Conservation (phyloP, 2,329 filamentous ascomycete genomes). For the Monosporascus sp. region DNA sequence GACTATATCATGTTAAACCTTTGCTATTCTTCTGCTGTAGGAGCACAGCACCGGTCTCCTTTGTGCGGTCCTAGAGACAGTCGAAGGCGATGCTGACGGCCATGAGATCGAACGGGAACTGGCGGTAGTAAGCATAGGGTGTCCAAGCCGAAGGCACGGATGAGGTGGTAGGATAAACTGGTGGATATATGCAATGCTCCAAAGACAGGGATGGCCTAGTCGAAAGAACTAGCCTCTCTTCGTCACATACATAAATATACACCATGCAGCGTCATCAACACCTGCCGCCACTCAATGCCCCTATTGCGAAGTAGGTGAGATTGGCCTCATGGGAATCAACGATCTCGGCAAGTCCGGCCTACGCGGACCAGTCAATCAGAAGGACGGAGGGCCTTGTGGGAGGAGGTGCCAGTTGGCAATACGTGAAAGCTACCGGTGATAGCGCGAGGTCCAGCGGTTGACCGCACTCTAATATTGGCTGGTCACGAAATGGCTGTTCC, state of each 20-base stretch:
- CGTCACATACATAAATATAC: conserved; percentile 24
- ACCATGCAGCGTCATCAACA: conserved; percentile 9
- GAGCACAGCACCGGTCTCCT: neutral
- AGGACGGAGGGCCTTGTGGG: conserved; percentile 16
- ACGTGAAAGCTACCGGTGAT: conserved; percentile 4
- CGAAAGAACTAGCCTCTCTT: conserved; percentile 12
- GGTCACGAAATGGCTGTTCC: conserved; percentile 32
- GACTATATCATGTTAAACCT: neutral
- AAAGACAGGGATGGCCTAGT: conserved; percentile 14
- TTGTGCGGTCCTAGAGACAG: neutral
- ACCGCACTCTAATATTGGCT: conserved; percentile 50
- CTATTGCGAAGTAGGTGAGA: conserved; percentile 17
- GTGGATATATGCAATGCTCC: conserved; percentile 18
- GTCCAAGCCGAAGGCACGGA: neutral
- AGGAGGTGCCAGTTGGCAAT: conserved; percentile 15
- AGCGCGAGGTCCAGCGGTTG: conserved; percentile 27
- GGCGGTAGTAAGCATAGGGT: neutral
- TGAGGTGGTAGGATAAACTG: conserved; percentile 11
- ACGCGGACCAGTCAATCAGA: conserved; percentile 22
- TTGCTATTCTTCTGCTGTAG: neutral
- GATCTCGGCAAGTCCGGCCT: conserved; percentile 11
- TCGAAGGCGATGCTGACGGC: neutral
- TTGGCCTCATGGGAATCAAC: conserved; percentile 18
- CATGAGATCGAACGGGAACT: neutral
- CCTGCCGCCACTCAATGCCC: neutral